A percentile compares a stretch with the other conserved stretches of the same genome.
Evolutionary conservation across 306 rosid genomes (phyloP).

Genomic region (Cucurbita argyrosperma): DNA sequence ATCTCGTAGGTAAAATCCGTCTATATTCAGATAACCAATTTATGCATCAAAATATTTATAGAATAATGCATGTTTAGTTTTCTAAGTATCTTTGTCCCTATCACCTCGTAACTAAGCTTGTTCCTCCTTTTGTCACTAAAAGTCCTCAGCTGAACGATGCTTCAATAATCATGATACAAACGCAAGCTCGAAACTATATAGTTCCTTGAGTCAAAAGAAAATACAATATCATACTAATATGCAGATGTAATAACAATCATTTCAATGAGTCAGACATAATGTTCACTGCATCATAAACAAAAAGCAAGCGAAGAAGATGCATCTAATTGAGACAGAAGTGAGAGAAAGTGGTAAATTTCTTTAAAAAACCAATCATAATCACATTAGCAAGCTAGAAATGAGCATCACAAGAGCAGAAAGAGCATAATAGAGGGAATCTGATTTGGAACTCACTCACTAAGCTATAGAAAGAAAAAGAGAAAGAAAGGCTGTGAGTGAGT

Average conservation of each 20-base stretch:
- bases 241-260: background rate
- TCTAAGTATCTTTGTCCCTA: background rate
- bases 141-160: background rate
- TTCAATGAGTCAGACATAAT: background rate
- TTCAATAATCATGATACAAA: background rate
- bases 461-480: background rate
- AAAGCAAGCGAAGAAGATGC: background rate
- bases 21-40: no score
- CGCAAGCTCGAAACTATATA: background rate
- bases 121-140: background rate
- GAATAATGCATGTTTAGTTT: no score
- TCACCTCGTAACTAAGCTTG: background rate
- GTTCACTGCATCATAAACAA: background rate
- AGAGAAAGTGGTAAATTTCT: background rate
- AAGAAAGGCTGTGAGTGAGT: background rate
- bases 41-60: no score
- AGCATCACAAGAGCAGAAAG: background rate
- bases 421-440: background rate
- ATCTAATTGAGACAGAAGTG: background rate
- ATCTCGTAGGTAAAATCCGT: no score
- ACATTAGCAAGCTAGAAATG: background rate
- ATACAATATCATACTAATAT: background rate
- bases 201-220: background rate
- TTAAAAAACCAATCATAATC: background rate
- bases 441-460: background rate